Conservation (phyloP, 306 rosid genomes). For the Senna tora region DNA sequence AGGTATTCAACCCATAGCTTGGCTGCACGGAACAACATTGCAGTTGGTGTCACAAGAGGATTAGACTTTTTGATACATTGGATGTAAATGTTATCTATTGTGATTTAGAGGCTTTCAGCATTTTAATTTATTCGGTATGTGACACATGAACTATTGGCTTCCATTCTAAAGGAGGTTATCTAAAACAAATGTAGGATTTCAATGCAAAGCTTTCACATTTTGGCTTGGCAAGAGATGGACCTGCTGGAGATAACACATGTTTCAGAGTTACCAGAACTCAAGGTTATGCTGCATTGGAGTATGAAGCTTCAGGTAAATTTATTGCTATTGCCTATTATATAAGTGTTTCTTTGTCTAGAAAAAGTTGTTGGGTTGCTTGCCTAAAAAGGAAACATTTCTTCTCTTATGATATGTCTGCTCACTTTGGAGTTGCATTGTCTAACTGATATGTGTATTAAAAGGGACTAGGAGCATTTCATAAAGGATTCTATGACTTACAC, state of each 20-base stretch:
- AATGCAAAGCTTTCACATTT: slow-evolving; percentile 86
- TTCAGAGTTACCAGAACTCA: slow-evolving; percentile 85
- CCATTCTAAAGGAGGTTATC: slow-evolving; percentile 33
- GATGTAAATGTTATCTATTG: slow-evolving; percentile 85
- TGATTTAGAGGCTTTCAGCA: slow-evolving; percentile 88
- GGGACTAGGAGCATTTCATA: too few relatives aligned
- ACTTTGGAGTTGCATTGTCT: too few relatives aligned
- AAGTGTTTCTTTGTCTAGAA: background rate
- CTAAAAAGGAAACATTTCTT: too few relatives aligned
- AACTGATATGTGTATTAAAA: too few relatives aligned
- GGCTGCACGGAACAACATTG: slow-evolving; percentile 70
- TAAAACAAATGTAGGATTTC: slow-evolving; percentile 62
- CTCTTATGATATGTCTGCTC: too few relatives aligned
- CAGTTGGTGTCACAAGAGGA: slow-evolving; percentile 77
- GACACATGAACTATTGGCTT: slow-evolving; percentile 18
- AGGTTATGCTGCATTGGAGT: slow-evolving; percentile 98
- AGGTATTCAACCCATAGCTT: slow-evolving; percentile 80
- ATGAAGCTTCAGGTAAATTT: slow-evolving; percentile 83
- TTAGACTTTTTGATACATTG: slow-evolving; percentile 68
- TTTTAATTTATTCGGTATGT: slow-evolving; percentile 84
- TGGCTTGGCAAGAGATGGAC: slow-evolving; percentile 98
- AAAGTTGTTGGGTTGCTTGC: too few relatives aligned
- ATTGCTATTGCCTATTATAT: slow-evolving; percentile 24
- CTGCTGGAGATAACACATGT: slow-evolving; percentile 95
- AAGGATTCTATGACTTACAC: too few relatives aligned